Evolutionary conservation across 2,329 filamentous ascomycete species (phyloP), one percentile per base, ranked within the genome.

Genomic region (Phialemonium atrogriseum): DNA sequence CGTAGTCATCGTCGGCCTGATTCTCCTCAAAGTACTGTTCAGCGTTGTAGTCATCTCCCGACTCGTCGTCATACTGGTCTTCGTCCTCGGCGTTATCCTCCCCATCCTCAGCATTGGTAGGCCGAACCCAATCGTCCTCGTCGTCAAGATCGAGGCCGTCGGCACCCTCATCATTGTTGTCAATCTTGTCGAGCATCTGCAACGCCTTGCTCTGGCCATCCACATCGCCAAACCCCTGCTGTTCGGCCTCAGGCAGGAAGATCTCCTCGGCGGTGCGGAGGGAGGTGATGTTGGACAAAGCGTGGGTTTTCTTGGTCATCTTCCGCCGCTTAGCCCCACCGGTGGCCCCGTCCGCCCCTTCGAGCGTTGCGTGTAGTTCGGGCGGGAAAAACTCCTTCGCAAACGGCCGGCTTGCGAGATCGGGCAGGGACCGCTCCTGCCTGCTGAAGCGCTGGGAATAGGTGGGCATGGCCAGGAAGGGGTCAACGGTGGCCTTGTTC

Each of bases 11-110:
- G 15, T 73, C 69, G n/a, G 58, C 56, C 38, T 71, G 68, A 10
- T 69, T 70, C 15, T 64, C 69, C 37, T 76, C 72, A 47, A 77
- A 77, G 54, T 76, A 76, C 8, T 62, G 62, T 44, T 77, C 73
- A 3, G 73, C 73, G 26, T 77, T 67, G 46, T 77, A 77, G 38
- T 77, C 73, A 7, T 73, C 72, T 2, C 68, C 73, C 29, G 72
- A 69, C 36, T 75, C 70, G 34, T 77, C 73, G 28, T 77, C 68
- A 38, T 67, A 70, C 15, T 54, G 57, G 33, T 68, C 64, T 33
- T 68, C 66, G 41, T 68, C 62, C 12, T 64, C 64, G 8, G 62
- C 63, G 31, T 65, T 62, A 20, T 57, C 55, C 23, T 52, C 46
- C 12, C 45, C 59, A 20, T 58, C 56, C 24, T 60, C 56, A n/a